Base-by-base conservation (phyloP, 2,329 filamentous ascomycete species). In the Capronia epimyces region DNA sequence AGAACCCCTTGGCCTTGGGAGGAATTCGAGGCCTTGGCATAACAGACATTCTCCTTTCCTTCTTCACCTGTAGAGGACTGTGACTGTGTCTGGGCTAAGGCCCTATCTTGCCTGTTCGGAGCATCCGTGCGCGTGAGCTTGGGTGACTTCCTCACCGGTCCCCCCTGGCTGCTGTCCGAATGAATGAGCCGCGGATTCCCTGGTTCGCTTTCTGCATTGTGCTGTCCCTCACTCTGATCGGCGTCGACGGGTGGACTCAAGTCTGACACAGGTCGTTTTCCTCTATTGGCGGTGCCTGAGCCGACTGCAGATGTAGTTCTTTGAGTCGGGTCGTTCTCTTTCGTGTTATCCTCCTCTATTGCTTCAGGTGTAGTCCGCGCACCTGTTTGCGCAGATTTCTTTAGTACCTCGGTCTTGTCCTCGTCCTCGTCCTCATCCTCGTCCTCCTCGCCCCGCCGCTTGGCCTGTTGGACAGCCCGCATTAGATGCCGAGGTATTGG, bases 381-480 rank as follows among this genome's bases (percentile, higher is more conserved):
- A 51, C 4, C 44, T n/a, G 50, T 36, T 6, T 53, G 39, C 27
- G 45, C 13, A 22, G 9, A 7, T 21, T 42, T 42, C 22, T 20
- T 9, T n/a, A n/a, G n/a, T n/a, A n/a, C n/a, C n/a, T n/a, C n/a
- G n/a, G n/a, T n/a, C n/a, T n/a, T n/a, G n/a, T n/a, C 41, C 31
- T 41, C 42, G 46, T n/a, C 18, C 47, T 60, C 56, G 43, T 60
- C 48, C 15, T 57, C 37, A 24, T 50, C 31, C 18, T 49, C 36
- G 45, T 65, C 56, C 60, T 78, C 78, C 58, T 80, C 77, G 2
- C 77, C 78, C 44, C 76, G 65, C 52, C 67, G 67, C 63, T 77
- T 80, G 10, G 81, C 80, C 55, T 80, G 75, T 15, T 62, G 60
- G 2, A 78, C 79, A 9, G 67, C 67, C 1, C 64, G 64, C 43